Evolutionary conservation across 441 rosid genomes (phyloP), one percentile per base, ranked within the genome.

Genomic region (Populus tomentosa): DNA sequence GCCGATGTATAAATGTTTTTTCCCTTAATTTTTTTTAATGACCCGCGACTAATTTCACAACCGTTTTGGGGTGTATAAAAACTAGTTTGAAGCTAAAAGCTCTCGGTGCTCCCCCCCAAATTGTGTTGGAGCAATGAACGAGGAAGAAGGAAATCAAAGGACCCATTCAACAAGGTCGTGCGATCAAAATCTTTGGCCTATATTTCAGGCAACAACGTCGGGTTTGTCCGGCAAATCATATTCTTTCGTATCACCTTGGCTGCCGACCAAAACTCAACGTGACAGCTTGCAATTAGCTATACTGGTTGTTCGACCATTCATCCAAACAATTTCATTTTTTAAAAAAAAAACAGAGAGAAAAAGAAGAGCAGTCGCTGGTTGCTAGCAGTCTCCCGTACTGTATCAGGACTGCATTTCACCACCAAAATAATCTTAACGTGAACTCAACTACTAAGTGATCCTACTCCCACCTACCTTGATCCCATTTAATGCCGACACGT

Each of bases 401-500:
- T 53, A 5, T 20, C 16, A 20, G 61, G 61, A 53, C 7, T 53
- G 61, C 30, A 28, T 28, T 28, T 28, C 61, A 53, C 61, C 61
- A 53, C 61, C 61, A 53, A 18, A 14, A 8, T 28, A 70, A 67
- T 30, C 74, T 75, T 79, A 79, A 79, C 85, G 80, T 77, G 85
- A 82, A 78, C 83, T 80, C 86, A 83, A 80, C 83, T 18, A 64
- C 73, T 74, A 42, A 26, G 28, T 70, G 36, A 28, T 28, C 30
- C 30, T 28, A 28, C 30, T 28, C 4, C 1, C 1, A 71, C 69
- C 76, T 63, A 59, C 71, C 35, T 67, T 38, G 30, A 26, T 3
- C 0, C 46, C 11, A 71, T 72, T 77, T 28, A 80, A 61, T 80
- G 40, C n/a, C 2, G 70, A 74, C 83, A 78, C 85, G 79, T 78